phyloP scores from a whole-genome alignment of 495 filamentous ascomycete species.

The Penicillium fimorum region DNA sequence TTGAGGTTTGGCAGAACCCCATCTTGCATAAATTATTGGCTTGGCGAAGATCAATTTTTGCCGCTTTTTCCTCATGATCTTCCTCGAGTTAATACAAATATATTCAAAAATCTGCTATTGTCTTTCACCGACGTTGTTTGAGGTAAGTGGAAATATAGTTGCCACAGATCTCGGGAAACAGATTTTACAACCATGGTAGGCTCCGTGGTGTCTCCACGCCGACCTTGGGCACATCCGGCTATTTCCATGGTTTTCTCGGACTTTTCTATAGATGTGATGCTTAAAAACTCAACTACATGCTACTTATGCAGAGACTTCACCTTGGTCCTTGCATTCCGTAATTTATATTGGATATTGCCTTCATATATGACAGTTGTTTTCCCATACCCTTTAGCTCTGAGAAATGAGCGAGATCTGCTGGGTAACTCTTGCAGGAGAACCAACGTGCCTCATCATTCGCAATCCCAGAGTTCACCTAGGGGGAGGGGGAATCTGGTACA shows the following conservation, averaged over 20 bases:
- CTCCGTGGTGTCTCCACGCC: background rate
- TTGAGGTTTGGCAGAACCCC: background rate
- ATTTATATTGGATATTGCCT: no score
- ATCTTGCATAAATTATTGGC: conserved; percentile 1
- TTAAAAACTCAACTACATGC: no score
- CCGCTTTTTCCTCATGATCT: background rate
- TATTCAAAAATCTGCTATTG: background rate
- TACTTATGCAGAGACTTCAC: no score
- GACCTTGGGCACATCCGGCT: background rate
- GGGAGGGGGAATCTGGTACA: no score
- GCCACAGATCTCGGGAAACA: background rate
- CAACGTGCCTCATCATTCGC: no score
- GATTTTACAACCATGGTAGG: background rate
- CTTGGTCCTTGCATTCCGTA: no score
- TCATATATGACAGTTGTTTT: no score
- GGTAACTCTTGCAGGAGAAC: no score
- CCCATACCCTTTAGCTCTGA: no score
- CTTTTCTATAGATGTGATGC: background rate
- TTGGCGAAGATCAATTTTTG: background rate
- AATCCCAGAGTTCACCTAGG: no score
- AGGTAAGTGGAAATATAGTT: background rate
- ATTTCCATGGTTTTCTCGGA: background rate
- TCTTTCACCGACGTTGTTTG: background rate
- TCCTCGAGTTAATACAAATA: background rate
- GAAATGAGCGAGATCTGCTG: no score